Evolutionary conservation across 352 stramenopile genomes (phyloP).

Genomic region (Pythium utonaiense): DNA sequence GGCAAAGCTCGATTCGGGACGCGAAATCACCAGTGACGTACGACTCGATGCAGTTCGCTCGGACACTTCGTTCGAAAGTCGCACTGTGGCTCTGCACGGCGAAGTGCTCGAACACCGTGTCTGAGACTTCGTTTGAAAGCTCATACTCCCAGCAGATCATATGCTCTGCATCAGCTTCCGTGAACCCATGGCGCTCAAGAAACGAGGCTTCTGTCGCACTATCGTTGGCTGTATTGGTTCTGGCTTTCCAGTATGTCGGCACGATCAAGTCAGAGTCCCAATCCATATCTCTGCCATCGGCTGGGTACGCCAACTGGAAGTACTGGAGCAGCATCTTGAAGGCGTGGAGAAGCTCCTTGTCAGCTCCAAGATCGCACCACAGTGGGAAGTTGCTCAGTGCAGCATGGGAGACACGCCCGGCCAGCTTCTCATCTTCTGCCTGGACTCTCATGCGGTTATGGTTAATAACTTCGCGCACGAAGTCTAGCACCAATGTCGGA

Average conservation of each 20-base stretch:
- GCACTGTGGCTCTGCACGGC: slow-evolving; percentile 22
- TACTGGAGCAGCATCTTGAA: slow-evolving; percentile 24
- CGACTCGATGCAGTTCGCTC: slow-evolving; percentile 17
- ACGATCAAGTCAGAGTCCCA: slow-evolving; percentile 23
- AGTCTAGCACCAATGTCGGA: slow-evolving; percentile 29
- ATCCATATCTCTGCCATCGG: slow-evolving; percentile 13
- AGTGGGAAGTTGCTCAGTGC: slow-evolving; percentile 2
- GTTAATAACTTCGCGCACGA: slow-evolving; percentile 22
- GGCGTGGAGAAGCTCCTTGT: slow-evolving; percentile 15
- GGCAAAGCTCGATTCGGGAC: slow-evolving; percentile 5
- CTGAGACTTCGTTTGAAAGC: slow-evolving; percentile 10
- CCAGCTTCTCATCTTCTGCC: not conserved
- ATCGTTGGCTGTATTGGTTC: not conserved
- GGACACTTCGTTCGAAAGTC: slow-evolving; percentile 3
- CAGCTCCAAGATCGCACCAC: slow-evolving; percentile 9
- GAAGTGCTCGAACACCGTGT: slow-evolving; percentile 26
- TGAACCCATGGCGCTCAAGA: slow-evolving; percentile 5
- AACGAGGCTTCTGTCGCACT: not conserved
- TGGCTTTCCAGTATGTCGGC: slow-evolving; percentile 19
- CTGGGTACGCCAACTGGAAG: slow-evolving; percentile 22
- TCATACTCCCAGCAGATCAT: slow-evolving; percentile 24
- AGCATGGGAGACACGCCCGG: slow-evolving; percentile 4
- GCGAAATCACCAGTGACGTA: slow-evolving; percentile 8
- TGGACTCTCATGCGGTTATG: slow-evolving; percentile 3
- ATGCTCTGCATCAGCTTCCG: not conserved